Evolutionary conservation across 2,329 filamentous ascomycete species (phyloP).

Genomic region (Pseudogymnoascus sp.): DNA sequence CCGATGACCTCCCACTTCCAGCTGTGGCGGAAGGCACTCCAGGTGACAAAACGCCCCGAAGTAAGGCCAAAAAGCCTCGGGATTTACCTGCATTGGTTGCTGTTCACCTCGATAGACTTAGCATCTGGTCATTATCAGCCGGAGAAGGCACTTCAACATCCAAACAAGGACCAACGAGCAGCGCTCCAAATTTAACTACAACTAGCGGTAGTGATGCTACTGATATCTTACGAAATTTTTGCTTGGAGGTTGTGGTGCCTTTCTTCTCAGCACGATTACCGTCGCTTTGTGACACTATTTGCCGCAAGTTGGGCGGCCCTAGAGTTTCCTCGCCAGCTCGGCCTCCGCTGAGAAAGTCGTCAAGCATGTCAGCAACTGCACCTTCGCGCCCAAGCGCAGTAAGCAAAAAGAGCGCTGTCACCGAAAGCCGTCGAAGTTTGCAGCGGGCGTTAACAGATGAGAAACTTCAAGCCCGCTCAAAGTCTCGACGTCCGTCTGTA

Average conservation of each 20-base stretch:
- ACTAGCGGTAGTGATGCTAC: conserved; percentile 19
- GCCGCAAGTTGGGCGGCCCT: conserved; percentile 70
- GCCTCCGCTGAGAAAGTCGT: conserved; percentile 42
- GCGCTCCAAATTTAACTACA: not conserved
- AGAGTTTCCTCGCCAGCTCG: conserved; percentile 52
- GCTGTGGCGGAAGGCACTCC: conserved; percentile 25
- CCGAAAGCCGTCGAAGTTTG: conserved; percentile 46
- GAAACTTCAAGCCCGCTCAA: conserved; percentile 43
- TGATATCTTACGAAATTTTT: conserved; percentile 70
- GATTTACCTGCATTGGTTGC: conserved; percentile 63
- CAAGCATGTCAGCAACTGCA: conserved; percentile 32
- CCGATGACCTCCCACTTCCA: conserved; percentile 26
- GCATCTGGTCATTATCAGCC: conserved; percentile 64
- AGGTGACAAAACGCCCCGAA: conserved; percentile 22
- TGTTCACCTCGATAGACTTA: conserved; percentile 68
- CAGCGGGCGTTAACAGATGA: conserved; percentile 59
- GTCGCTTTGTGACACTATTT: conserved; percentile 62
- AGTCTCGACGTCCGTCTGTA: conserved; percentile 51
- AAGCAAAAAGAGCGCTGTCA: conserved; percentile 41
- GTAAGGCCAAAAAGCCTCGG: conserved; percentile 37
- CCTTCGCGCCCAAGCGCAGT: conserved; percentile 48
- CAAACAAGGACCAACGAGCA: conserved; percentile 16
- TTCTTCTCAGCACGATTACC: conserved; percentile 77
- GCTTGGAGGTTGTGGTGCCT: conserved; percentile 71
- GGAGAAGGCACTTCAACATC: conserved; percentile 14